Evolutionary conservation across 352 stramenopile genomes (phyloP).

Genomic region (Pythium insidiosum): DNA sequence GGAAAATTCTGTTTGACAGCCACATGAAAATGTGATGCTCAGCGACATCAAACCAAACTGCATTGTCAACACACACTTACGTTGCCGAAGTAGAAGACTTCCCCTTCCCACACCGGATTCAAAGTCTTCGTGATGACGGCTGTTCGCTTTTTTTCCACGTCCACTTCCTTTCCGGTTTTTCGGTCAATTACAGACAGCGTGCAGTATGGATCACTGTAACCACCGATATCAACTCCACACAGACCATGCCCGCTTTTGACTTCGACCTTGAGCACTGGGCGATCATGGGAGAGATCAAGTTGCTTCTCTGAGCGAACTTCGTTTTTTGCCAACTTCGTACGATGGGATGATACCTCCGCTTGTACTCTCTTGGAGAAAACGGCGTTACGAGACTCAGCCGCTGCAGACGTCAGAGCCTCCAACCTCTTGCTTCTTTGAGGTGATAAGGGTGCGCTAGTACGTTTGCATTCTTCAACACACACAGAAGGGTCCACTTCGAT

Average conservation of each 20-base stretch:
- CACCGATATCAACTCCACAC: slow-evolving; percentile 40
- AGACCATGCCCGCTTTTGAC: slow-evolving; percentile 55
- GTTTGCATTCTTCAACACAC: slow-evolving; percentile 48
- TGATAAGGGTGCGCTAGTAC: slow-evolving; percentile 31
- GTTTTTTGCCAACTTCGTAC: slow-evolving; percentile 42
- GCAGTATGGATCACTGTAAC: slow-evolving; percentile 74
- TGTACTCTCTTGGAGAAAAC: slow-evolving; percentile 40
- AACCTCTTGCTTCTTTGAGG: slow-evolving; percentile 39
- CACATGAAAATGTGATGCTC: too few species aligned
- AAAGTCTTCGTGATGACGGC: slow-evolving; percentile 56
- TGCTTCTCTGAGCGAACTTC: slow-evolving; percentile 49
- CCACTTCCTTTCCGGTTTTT: slow-evolving; percentile 29
- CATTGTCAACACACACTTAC: too few species aligned
- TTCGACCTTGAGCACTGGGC: slow-evolving; percentile 36
- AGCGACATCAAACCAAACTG: too few species aligned
- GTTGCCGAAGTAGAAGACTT: slow-evolving; percentile 52
- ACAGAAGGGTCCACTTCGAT: slow-evolving; percentile 50
- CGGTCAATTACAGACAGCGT: slow-evolving; percentile 52
- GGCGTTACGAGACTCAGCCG: slow-evolving; percentile 25
- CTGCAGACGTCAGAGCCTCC: slow-evolving; percentile 23
- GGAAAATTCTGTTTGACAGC: slow-evolving; percentile 25
- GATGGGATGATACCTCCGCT: slow-evolving; percentile 50
- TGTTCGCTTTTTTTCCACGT: slow-evolving; percentile 66
- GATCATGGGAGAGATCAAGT: slow-evolving; percentile 18
- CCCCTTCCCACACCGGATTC: slow-evolving; percentile 61